Percentiles rank a stretch among this genome's conserved stretches.
These are phyloP conservation scores for Xylaria nigripes DNA, from an alignment of 495 filamentous ascomycete genomes.

Conservation along the genomic window DNA sequence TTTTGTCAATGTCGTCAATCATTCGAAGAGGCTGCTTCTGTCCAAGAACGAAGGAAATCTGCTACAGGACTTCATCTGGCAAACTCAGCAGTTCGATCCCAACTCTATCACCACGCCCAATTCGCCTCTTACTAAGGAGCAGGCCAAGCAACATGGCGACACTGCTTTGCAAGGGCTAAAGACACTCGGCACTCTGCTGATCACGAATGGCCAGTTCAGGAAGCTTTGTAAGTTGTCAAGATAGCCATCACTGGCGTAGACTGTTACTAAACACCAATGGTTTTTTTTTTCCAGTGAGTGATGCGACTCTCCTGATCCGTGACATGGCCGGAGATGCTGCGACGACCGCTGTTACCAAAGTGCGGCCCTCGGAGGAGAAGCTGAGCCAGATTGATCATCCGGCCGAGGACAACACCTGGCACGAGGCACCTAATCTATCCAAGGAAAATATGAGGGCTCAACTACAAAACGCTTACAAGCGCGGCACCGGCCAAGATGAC, in stretches of 20 bases:
- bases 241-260: not conserved
- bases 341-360: conserved; percentile 63
- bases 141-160: conserved; percentile 71
- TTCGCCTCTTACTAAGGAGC: conserved; percentile 63
- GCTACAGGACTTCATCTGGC: conserved; percentile 94
- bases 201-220: conserved; percentile 94
- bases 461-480: conserved; percentile 50
- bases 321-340: conserved; percentile 91
- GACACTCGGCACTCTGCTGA: conserved; percentile 78
- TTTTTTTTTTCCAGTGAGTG: conserved; percentile 52
- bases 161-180: conserved; percentile 77
- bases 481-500: conserved; percentile 47
- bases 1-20: conserved; percentile 71
- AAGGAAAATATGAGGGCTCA: conserved; percentile 62
- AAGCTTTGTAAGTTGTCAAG: conserved; percentile 65
- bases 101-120: conserved; percentile 51
- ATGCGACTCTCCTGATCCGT: conserved; percentile 72
- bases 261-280: conserved; percentile 20
- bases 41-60: conserved; percentile 94
- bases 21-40: conserved; percentile 81
- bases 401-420: conserved; percentile 87
- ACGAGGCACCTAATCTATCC: conserved; percentile 75
- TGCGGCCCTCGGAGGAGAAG: conserved; percentile 73
- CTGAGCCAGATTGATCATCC: conserved; percentile 70
- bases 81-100: conserved; percentile 66